Evolutionary conservation across 805 yeast genomes (phyloP).

Genomic region (Suhomyces canberraensis): DNA sequence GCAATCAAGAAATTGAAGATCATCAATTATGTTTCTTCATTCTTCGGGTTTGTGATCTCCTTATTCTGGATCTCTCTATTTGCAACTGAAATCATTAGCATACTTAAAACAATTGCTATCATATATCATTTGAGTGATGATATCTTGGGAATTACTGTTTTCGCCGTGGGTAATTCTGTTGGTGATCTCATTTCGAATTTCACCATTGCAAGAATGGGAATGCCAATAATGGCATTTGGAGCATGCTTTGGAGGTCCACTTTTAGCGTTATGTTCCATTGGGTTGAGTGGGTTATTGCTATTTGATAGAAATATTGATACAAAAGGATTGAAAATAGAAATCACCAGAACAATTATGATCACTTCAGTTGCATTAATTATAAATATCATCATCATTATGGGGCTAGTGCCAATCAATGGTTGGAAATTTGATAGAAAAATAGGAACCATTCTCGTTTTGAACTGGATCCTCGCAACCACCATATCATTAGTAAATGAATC

Average conservation of each 20-base stretch:
- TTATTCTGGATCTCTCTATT: constrained; percentile 66
- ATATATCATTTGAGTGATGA: constrained; percentile 67
- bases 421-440: constrained; percentile 35
- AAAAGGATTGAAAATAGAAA: constrained; percentile 15
- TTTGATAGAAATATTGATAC: background rate
- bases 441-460: constrained; percentile 28
- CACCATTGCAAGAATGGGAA: constrained; percentile 76
- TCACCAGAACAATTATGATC: constrained; percentile 19
- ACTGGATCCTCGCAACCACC: constrained; percentile 29
- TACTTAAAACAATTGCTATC: constrained; percentile 59
- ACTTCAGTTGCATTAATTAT: constrained; percentile 19
- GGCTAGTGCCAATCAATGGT: constrained; percentile 15
- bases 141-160: constrained; percentile 78
- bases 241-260: constrained; percentile 96
- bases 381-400: constrained; percentile 19
- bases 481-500: constrained; percentile 24
- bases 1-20: constrained; percentile 7
- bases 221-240: constrained; percentile 86
- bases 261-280: constrained; percentile 76
- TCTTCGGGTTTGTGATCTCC: constrained; percentile 63
- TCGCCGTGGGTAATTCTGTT: constrained; percentile 88
- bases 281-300: constrained; percentile 58
- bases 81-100: constrained; percentile 67
- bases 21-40: constrained; percentile 28
- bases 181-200: constrained; percentile 87